These are phyloP conservation scores for Torulaspora indica DNA, from an alignment of 805 yeast genomes.

Conservation along the genomic window DNA sequence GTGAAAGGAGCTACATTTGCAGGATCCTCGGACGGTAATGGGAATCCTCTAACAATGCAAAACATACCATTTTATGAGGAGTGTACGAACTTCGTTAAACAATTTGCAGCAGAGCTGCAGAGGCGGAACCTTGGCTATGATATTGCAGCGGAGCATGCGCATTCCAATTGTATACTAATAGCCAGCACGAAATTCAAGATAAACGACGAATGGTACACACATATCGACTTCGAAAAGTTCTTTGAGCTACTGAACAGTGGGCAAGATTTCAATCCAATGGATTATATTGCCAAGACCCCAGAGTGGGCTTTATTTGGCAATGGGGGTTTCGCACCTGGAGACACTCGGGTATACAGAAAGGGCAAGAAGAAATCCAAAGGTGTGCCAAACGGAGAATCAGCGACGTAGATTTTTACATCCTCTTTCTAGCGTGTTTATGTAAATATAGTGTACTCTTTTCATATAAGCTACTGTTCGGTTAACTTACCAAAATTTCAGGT, in stretches of 20 bases:
- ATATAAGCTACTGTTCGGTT: background rate
- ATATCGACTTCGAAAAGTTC: conserved; percentile 74
- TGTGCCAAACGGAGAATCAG: background rate
- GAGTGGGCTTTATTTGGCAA: conserved; percentile 90
- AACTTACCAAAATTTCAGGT: background rate
- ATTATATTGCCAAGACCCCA: conserved; percentile 77
- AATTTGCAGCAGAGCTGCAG: conserved; percentile 56
- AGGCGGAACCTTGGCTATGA: conserved; percentile 68
- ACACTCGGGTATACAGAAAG: conserved; percentile 56
- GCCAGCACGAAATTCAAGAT: conserved; percentile 71
- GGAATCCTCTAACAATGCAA: conserved; percentile 90
- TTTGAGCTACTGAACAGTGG: conserved; percentile 67
- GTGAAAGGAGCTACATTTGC: conserved; percentile 94
- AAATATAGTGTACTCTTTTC: background rate
- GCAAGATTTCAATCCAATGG: conserved; percentile 66
- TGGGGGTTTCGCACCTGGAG: conserved; percentile 89
- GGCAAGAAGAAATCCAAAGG: conserved; percentile 47
- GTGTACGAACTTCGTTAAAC: conserved; percentile 68
- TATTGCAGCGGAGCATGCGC: conserved; percentile 93
- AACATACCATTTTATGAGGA: conserved; percentile 93
- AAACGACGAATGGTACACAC: conserved; percentile 78
- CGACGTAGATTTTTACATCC: background rate
- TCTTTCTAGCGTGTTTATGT: background rate
- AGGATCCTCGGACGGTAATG: conserved; percentile 79
- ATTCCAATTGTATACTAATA: conserved; percentile 83